Percentiles rank a stretch among this genome's conserved stretches.
These are phyloP conservation scores for Triadica sebifera DNA, from an alignment of 345 rosid genomes.

Conservation along the genomic window DNA sequence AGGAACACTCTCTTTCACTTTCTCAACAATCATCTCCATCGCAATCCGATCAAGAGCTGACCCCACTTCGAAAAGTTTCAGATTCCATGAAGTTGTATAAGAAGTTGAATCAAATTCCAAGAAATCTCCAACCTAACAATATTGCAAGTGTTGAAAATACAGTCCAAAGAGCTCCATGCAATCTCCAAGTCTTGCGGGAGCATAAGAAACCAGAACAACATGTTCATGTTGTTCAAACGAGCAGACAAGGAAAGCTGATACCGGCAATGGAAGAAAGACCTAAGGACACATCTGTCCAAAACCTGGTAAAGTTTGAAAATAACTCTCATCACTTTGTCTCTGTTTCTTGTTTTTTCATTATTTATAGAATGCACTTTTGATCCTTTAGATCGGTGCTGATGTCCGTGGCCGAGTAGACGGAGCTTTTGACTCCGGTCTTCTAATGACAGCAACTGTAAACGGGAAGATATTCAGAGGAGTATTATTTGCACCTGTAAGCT, in stretches of 20 bases:
- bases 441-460: slow-evolving; percentile 60
- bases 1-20: slow-evolving; percentile 65
- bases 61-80: slow-evolving; percentile 21
- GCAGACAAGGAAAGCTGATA: slow-evolving; percentile 30
- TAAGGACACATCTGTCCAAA: slow-evolving; percentile 29
- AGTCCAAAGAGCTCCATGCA: slow-evolving; percentile 22
- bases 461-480: slow-evolving; percentile 72
- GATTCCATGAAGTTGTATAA: slow-evolving; percentile 40
- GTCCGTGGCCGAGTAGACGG: slow-evolving; percentile 68
- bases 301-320: slow-evolving; percentile 36
- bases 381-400: slow-evolving; percentile 60
- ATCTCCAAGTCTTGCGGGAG: slow-evolving; percentile 26
- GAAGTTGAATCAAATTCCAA: slow-evolving; percentile 32
- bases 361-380: not conserved
- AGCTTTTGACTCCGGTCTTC: slow-evolving; percentile 65
- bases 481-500: slow-evolving; percentile 61
- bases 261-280: slow-evolving; percentile 25
- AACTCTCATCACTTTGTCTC: not conserved
- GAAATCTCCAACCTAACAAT: slow-evolving; percentile 25
- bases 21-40: slow-evolving; percentile 73
- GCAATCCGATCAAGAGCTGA: slow-evolving; percentile 65
- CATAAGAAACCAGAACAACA: slow-evolving; percentile 27
- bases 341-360: not conserved
- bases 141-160: slow-evolving; percentile 21
- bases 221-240: slow-evolving; percentile 20